Evolutionary conservation across 1,284 basidiomycete species (phyloP), one percentile per base, ranked within the genome.

Genomic region (Rhodotorula sp.): DNA sequence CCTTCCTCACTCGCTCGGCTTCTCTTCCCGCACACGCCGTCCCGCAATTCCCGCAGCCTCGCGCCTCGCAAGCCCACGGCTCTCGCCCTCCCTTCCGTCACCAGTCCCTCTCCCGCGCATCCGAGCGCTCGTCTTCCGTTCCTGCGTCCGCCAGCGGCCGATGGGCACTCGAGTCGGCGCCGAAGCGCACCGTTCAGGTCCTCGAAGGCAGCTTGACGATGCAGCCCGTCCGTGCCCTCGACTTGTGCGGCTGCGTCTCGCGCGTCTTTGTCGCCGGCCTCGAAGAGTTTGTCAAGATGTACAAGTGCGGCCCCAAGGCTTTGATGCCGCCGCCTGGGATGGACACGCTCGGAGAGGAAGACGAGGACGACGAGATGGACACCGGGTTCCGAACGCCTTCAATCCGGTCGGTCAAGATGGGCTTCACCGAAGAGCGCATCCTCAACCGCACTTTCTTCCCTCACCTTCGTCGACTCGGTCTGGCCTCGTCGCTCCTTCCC

Each of bases 211-310:
- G 60, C 30, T 32, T 62, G 4, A 76, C 78, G 60, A 82, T 82
- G 65, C 78, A 77, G 71, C 88, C 91, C 63, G 84, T 99, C 10
- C 88, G 94, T 79, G 92, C 94, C 3, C 84, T 96, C 48, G 95
- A 99, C 79, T 82, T 98, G 62, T 97, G 94, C 29, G 94, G 94
- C 74, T 98, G 95, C 79, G 90, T 97, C 78, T 94, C 91, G 78
- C 86, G 86, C 27, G 88, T 90, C 10, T 97, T 97, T 77, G 88
- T 90, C 67, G 86, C 88, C 72, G 72, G 63, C 24, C 59, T 76
- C 24, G 65, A 72, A 15, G 69, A 65, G 85, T 84, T 58, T 87
- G 91, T 81, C 81, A 58, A 44, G 36, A 39, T 47, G 44, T 74
- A 77, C 66, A 66, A 66, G 49, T 66, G 72, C 15, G 73, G 73